phyloP scores from a whole-genome alignment of 2,329 filamentous ascomycete species.

The Aphanoascus verrucosus region DNA sequence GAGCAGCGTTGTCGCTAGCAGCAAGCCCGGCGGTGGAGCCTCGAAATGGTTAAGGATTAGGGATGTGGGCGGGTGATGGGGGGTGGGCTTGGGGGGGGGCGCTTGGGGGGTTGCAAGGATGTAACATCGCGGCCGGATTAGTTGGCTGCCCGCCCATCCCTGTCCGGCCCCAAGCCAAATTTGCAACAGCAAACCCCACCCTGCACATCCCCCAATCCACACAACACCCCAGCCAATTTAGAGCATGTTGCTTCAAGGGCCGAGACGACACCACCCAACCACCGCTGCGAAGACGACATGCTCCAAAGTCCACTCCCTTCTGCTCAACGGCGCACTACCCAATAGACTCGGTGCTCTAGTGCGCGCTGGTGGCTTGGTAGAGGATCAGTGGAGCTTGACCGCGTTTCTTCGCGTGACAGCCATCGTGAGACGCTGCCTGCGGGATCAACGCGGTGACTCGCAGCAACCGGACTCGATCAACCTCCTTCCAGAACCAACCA shows the following conservation, averaged over 20 bases:
- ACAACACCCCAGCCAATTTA: background rate
- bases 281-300: background rate
- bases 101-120: conserved; percentile 11
- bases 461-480: background rate
- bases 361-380: background rate
- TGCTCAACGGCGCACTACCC: conserved; percentile 7
- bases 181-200: background rate
- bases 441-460: background rate
- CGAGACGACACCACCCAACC: background rate
- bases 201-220: background rate
- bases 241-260: background rate
- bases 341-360: background rate
- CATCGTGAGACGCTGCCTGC: background rate
- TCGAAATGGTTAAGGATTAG: background rate
- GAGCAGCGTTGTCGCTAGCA: background rate
- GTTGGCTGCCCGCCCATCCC: background rate
- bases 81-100: conserved; percentile 4
- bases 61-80: background rate
- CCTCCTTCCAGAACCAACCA: background rate
- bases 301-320: background rate
- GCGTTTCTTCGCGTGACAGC: background rate
- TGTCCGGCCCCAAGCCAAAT: conserved; percentile 5
- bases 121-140: conserved; percentile 7
- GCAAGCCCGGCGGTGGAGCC: background rate
- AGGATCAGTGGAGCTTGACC: conserved; percentile 8